A percentile compares a stretch with the other conserved stretches of the same genome.
Conservation (phyloP, 164 flowering plant species). For the Macadamia tetraphylla region DNA sequence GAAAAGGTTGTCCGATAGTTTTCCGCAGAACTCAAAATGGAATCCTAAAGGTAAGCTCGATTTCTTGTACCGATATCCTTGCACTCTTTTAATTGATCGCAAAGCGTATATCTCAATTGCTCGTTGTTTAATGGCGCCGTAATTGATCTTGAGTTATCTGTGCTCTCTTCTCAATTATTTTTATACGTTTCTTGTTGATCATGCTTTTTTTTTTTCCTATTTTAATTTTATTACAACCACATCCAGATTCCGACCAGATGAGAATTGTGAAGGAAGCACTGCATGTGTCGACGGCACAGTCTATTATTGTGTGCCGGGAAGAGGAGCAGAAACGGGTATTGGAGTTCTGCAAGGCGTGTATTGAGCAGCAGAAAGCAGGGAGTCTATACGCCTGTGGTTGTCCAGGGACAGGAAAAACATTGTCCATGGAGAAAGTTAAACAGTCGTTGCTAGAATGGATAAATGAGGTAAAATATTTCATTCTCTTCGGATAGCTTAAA, state of each 20-base stretch:
- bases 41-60: constrained; percentile 52
- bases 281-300: constrained; percentile 68
- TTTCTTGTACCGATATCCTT: neutral
- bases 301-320: constrained; percentile 26
- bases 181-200: neutral
- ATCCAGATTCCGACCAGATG: constrained; percentile 54
- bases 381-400: constrained; percentile 83
- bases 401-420: constrained; percentile 92
- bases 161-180: neutral
- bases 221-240: neutral
- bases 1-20: constrained; percentile 29
- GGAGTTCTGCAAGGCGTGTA: constrained; percentile 64
- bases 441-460: constrained; percentile 55
- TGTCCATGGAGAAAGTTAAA: constrained; percentile 74
- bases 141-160: neutral
- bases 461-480: constrained; percentile 37
- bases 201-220: neutral
- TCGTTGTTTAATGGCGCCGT: neutral
- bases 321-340: constrained; percentile 36
- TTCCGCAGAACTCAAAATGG: constrained; percentile 41
- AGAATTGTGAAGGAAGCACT: constrained; percentile 68
- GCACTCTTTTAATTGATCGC: neutral
- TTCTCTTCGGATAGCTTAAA: neutral
- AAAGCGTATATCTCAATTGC: neutral
- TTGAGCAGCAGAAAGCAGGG: constrained; percentile 63